Evolutionary conservation across 805 yeast species (phyloP).

Genomic region (Pichia occidentalis): DNA sequence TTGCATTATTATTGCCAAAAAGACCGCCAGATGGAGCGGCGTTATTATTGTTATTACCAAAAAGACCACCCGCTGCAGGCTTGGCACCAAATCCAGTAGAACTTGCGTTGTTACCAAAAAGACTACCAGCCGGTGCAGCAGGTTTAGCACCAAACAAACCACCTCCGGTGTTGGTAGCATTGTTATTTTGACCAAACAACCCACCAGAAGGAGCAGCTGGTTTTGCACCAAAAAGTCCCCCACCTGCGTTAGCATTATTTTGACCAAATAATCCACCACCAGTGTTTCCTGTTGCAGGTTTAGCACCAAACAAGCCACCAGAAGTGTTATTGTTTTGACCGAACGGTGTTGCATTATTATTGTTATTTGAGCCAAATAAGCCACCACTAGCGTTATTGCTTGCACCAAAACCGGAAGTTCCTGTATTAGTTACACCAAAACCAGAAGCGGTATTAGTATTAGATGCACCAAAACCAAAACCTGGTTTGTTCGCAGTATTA

Average conservation of each 20-base stretch:
- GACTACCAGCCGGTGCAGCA: conserved; percentile 19
- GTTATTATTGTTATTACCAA: conserved; percentile 29
- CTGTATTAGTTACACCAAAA: conserved; percentile 15
- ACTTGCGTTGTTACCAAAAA: conserved; percentile 21
- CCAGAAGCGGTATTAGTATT: conserved; percentile 14
- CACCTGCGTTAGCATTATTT: conserved; percentile 16
- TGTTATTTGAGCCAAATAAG: conserved; percentile 31
- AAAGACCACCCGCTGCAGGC: conserved; percentile 23
- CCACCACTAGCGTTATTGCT: conserved; percentile 14
- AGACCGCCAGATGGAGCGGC: conserved; percentile 20
- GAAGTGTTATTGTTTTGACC: conserved; percentile 18
- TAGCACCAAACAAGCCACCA: conserved; percentile 20
- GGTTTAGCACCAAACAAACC: conserved; percentile 18
- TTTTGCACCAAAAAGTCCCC: conserved; percentile 35
- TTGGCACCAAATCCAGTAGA: conserved; percentile 12
- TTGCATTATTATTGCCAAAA: conserved; percentile 23
- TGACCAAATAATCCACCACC: conserved; percentile 18
- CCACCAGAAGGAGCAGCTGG: conserved; percentile 24
- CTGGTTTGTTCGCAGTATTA: conserved; percentile 11
- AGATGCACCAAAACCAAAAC: conserved; percentile 26
- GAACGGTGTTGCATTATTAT: conserved; percentile 15
- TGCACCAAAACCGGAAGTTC: conserved; percentile 23
- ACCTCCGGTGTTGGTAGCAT: conserved; percentile 18
- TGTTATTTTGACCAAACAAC: conserved; percentile 25
- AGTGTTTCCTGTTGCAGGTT: conserved; percentile 16